Base-by-base conservation (phyloP, 2,329 filamentous ascomycete species). In the Coniochaeta sp. region DNA sequence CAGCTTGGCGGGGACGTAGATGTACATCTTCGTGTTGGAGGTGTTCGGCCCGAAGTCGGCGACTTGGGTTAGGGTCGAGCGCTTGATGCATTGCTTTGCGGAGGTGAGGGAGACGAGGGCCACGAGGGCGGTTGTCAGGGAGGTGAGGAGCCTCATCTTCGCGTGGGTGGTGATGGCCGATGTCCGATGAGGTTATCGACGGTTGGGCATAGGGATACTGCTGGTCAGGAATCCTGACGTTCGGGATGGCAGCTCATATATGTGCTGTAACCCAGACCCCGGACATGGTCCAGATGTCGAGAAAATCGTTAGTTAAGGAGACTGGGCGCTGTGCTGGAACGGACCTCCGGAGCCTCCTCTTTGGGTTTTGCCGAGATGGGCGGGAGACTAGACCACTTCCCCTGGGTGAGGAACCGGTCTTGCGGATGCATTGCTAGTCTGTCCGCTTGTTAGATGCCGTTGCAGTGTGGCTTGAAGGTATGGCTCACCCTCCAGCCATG, bases 1-100 rank as follows among this genome's bases (percentile, higher is more conserved):
- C 5, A 72, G 58, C 8, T 58, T 67, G 49, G 66, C 61, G 2
- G 70, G 70, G 7, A 65, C 62, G 46, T 65, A 65, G 48, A 66
- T 62, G 55, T 60, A 66, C 58, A 65, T 64, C 52, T 60, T 58
- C 14, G 56, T 59, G 12, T 57, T 58, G 12, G 59, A 59, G 8
- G 62, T 53, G 52, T 65, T 64, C 10, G 58, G 53, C n/a, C 62
- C 63, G 31, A 64, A 65, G 57, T 58, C 58, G 50, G 51, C 57
- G 18, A 65, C 58, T 50, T 60, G 63, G 28, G 59, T 60, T 46
- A 66, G 60, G 20, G 6, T 55, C 18, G 59, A 57, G 18, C 57
- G 55, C 53, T 58, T 56, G 55, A 48, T 40, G 18, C 56, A 40
- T 42, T 53, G 49, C 12, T 59, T 57, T 18, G 62, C 57, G 22